A percentile compares a stretch with the other conserved stretches of the same genome.
Evolutionary conservation across 495 filamentous ascomycete genomes (phyloP).

Genomic region (Echria macrotheca): DNA sequence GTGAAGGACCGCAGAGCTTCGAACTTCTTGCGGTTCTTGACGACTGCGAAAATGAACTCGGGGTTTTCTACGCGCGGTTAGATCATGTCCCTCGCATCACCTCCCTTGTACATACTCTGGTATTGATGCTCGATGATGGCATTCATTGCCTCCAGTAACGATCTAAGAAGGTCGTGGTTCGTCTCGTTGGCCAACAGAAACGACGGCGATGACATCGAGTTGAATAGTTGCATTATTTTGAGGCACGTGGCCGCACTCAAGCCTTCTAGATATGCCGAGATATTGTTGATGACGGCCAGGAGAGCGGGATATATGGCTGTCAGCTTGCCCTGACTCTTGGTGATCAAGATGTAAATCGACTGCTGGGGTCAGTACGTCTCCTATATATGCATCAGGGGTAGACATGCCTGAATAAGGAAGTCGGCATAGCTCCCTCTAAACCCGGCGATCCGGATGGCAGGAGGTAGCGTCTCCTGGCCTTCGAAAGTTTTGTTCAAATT

Average conservation of each 20-base stretch:
- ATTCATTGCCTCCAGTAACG: conserved; percentile 86
- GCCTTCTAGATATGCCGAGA: conserved; percentile 75
- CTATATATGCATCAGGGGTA: too few species aligned
- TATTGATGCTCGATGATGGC: conserved; percentile 91
- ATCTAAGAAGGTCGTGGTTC: conserved; percentile 76
- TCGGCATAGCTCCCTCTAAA: conserved; percentile 93
- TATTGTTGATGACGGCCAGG: conserved; percentile 87
- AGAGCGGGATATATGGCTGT: conserved; percentile 90
- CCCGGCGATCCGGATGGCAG: conserved; percentile 68
- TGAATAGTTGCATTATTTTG: conserved; percentile 83
- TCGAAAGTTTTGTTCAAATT: conserved; percentile 87
- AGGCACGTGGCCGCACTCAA: conserved; percentile 68
- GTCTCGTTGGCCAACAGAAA: conserved; percentile 95
- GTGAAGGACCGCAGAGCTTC: conserved; percentile 88
- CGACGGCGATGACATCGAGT: conserved; percentile 88
- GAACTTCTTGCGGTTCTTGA: conserved; percentile 77
- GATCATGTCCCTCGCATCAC: too few species aligned
- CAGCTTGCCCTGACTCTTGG: conserved; percentile 83
- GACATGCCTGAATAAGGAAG: conserved; percentile 84
- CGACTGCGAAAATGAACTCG: conserved; percentile 72
- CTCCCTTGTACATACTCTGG: conserved; percentile 65
- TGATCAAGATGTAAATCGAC: conserved; percentile 92
- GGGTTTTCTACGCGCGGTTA: conserved; percentile 61
- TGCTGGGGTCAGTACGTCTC: too few species aligned
- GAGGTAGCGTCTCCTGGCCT: conserved; percentile 79